phyloP scores from a whole-genome alignment of 1,139 yeast species.

The Yamadazyma epiphylla region DNA sequence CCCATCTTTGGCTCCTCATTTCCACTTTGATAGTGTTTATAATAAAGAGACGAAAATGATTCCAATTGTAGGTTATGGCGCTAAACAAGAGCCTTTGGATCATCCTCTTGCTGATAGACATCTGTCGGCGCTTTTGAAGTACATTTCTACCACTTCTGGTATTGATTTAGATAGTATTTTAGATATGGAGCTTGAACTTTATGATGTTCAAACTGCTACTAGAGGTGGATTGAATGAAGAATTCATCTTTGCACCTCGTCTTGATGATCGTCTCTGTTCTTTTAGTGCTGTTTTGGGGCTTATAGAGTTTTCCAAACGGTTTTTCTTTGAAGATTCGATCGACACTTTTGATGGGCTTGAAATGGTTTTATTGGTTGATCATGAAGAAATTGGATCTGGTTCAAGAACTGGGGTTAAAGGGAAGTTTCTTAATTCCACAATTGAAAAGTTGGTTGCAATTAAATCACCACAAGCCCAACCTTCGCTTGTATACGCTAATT shows the following conservation, averaged over 20 bases:
- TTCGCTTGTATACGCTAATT: constrained; percentile 43
- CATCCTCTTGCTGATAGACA: constrained; percentile 52
- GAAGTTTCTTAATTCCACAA: constrained; percentile 27
- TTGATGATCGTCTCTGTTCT: constrained; percentile 65
- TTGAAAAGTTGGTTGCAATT: constrained; percentile 12
- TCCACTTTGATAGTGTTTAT: constrained; percentile 53
- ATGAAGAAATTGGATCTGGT: constrained; percentile 43
- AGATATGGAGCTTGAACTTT: constrained; percentile 59
- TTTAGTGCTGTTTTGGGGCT: constrained; percentile 55
- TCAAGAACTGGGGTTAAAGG: constrained; percentile 43
- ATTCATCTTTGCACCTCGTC: constrained; percentile 60
- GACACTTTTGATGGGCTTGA: constrained; percentile 36
- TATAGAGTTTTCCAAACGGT: constrained; percentile 30
- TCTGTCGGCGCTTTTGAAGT: constrained; percentile 50
- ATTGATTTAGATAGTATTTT: constrained; percentile 48
- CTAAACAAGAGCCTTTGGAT: constrained; percentile 19
- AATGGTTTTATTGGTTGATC: constrained; percentile 35
- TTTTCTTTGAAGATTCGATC: constrained; percentile 18
- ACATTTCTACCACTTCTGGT: constrained; percentile 47
- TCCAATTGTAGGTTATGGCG: constrained; percentile 53
- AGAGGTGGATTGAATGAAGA: constrained; percentile 60
- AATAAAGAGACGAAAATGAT: constrained; percentile 61
- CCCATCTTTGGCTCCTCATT: constrained; percentile 65
- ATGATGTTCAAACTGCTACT: constrained; percentile 60
- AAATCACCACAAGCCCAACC: constrained; percentile 6